A percentile compares a stretch with the other conserved stretches of the same genome.
Conservation (phyloP, 192 early-diverging fungal genomes). For the Coemansia sp. region DNA sequence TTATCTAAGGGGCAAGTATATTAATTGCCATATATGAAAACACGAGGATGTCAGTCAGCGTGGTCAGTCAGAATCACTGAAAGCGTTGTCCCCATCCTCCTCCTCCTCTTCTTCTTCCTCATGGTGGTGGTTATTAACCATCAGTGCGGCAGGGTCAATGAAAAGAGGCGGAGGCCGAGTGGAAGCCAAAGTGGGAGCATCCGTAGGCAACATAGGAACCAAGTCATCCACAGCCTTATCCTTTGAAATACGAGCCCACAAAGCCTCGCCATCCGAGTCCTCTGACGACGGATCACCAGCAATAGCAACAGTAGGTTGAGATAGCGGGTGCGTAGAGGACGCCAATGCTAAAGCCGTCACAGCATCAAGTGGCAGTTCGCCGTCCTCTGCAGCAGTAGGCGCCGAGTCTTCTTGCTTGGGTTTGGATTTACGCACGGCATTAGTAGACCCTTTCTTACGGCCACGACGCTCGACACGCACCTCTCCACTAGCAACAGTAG, state of each 20-base stretch:
- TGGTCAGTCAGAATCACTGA: conserved; percentile 1
- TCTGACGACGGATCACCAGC: background rate
- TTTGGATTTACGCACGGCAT: conserved; percentile 9
- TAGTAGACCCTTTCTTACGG: conserved; percentile 52
- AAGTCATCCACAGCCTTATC: conserved; percentile 27
- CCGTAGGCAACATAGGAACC: conserved; percentile 23
- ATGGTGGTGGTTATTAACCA: background rate
- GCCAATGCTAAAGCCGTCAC: background rate
- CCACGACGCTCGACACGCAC: conserved; percentile 47
- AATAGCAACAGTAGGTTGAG: background rate
- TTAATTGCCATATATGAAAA: too few relatives aligned
- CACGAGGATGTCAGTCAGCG: too few relatives aligned
- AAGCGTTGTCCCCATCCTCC: background rate
- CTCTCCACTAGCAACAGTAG: conserved; percentile 27
- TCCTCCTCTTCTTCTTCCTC: background rate
- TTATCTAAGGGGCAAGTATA: too few relatives aligned
- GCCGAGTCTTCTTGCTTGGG: background rate
- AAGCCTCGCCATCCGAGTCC: conserved; percentile 43
- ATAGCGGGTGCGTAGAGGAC: background rate
- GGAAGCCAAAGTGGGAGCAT: background rate
- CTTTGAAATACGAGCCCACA: conserved; percentile 42
- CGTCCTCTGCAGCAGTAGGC: conserved; percentile 6
- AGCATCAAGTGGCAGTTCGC: conserved; percentile 14
- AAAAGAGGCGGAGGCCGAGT: background rate
- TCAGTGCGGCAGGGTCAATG: background rate